A percentile compares a stretch with the other conserved stretches of the same genome.
Conservation (phyloP, 345 rosid species). For the Acer saccharum region DNA sequence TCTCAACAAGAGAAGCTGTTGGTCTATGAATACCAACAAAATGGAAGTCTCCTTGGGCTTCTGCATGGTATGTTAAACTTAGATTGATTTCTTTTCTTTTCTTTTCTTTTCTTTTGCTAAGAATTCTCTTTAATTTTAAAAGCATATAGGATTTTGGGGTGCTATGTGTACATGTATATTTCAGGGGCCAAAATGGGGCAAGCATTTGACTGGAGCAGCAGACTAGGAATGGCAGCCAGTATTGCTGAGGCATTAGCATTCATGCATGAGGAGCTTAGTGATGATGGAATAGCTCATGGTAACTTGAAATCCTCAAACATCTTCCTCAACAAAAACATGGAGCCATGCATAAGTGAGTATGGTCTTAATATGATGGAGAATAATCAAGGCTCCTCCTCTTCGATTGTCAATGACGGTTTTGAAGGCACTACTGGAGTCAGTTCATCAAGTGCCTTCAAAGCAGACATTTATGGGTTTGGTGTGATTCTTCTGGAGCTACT, state of each 20-base stretch:
- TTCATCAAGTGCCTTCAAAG: conserved; percentile 27
- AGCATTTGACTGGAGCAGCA: conserved; percentile 51
- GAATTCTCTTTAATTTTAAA: too few relatives aligned
- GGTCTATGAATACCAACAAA: conserved; percentile 52
- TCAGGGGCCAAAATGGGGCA: conserved; percentile 39
- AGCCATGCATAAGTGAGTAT: conserved; percentile 65
- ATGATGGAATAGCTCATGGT: conserved; percentile 49
- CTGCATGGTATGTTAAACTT: conserved; percentile 46
- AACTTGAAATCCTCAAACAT: conserved; percentile 68
- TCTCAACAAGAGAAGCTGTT: conserved; percentile 57
- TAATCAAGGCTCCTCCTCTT: conserved; percentile 14
- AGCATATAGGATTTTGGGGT: background rate
- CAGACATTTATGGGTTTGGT: conserved; percentile 51
- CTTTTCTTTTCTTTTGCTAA: too few relatives aligned
- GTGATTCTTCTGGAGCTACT: conserved; percentile 60
- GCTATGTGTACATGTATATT: background rate
- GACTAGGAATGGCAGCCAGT: conserved; percentile 45
- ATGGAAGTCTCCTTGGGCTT: conserved; percentile 53
- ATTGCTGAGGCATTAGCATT: conserved; percentile 45
- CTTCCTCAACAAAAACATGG: conserved; percentile 47
- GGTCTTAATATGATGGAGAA: conserved; percentile 41
- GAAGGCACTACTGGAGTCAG: background rate
- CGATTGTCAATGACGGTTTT: background rate
- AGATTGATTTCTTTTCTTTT: too few relatives aligned
- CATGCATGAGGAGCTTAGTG: conserved; percentile 48